Base-by-base conservation (phyloP, 805 yeast species). In the Pichia ethanolica region DNA sequence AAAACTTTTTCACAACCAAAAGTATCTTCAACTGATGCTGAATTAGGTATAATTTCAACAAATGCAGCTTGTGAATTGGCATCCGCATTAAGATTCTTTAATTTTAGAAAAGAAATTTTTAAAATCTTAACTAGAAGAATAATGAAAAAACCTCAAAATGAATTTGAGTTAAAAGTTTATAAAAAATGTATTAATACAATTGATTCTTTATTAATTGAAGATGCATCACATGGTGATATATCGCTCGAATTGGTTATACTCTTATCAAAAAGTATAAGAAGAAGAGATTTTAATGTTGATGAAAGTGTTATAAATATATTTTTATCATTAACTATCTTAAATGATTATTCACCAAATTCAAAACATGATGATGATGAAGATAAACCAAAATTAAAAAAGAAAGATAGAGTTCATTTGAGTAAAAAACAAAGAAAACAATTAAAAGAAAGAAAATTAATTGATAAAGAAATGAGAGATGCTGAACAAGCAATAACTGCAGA, bases 381-480 rank as follows among this genome's bases (percentile, higher is more conserved):
- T 9, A 71, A 67, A 38, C 67, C 69, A 5, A 85, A 83, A 60
- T 47, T 85, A 42, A 81, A 78, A 62, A 91, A 90, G 72, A 88
- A 89, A 65, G 95, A 93, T 64, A 75, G 97, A 57, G 89, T 88
- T 4, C 96, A 90, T 71, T 69, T 91, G 45, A 82, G 95, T n/a
- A 91, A 91, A 64, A 86, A 86, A 66, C 91, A 91, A 67, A 76
- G 86, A 58, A 93, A 93, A 60, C 84, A 81, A 20, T 77, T 95
- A 54, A 90, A 90, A 64, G 98, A 91, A 62, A 73, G 84, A 59
- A 86, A 85, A 58, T 81, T 75, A 56, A 91, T 93, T 51, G 98
- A 91, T 53, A 88, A 86, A 60, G 99, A 93, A 68, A 73, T 89
- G 80, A 75, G 83, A 56, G 77, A 72, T 54, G 98, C 98, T 7